phyloP scores from a whole-genome alignment of 139 green algal genomes.

The Spirogloea muscicola region DNA sequence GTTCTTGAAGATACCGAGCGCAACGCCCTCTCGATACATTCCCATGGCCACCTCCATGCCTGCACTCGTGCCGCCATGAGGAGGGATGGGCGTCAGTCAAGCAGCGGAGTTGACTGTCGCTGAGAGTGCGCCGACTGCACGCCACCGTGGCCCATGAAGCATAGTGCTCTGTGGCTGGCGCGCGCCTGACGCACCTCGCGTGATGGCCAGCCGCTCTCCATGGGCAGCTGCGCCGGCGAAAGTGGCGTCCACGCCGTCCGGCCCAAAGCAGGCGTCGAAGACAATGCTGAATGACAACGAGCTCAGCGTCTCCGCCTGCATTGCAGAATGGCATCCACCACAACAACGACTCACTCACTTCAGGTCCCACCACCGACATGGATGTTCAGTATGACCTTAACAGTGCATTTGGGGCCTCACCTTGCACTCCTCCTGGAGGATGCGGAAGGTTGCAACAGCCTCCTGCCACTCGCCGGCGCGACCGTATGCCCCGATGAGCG shows the following conservation, averaged over 20 bases:
- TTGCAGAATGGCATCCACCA: too few relatives aligned
- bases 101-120: not conserved
- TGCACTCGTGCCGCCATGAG: too few relatives aligned
- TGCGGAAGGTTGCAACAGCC: not conserved
- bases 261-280: conserved; percentile 26
- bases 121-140: not conserved
- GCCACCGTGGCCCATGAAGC: not conserved
- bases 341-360: too few relatives aligned
- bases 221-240: not conserved
- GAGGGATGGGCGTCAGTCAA: not conserved
- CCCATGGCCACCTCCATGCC: conserved; percentile 6
- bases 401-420: too few relatives aligned
- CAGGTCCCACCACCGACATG: not conserved
- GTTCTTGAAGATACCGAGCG: conserved; percentile 12
- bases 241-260: not conserved
- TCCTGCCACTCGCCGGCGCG: not conserved
- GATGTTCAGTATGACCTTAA: not conserved
- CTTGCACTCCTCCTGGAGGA: not conserved
- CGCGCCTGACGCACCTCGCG: not conserved
- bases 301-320: not conserved
- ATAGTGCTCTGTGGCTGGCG: not conserved
- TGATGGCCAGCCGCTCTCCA: not conserved
- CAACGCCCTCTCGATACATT: conserved; percentile 7
- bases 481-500: conserved; percentile 2
- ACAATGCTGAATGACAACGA: conserved; percentile 21